Conservation (phyloP, 2,329 filamentous ascomycete species). For the Diaporthe vaccinii region DNA sequence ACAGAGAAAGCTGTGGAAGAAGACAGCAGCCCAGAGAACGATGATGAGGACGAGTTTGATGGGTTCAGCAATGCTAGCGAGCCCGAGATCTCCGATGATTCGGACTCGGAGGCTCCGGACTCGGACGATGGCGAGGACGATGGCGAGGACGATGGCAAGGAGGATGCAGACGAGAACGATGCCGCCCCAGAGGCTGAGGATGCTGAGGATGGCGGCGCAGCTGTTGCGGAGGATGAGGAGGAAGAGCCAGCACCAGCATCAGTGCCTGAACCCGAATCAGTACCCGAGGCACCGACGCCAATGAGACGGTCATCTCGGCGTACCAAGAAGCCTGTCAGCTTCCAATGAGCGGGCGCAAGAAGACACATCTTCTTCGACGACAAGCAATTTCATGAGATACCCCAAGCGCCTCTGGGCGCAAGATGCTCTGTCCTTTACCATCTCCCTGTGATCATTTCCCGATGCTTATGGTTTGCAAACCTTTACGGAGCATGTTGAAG, state of each 20-base stretch:
- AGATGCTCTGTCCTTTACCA: slow-evolving; percentile 12
- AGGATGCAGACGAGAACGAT: slow-evolving; percentile 44
- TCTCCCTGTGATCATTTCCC: neutral
- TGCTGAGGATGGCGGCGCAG: slow-evolving; percentile 31
- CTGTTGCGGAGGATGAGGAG: slow-evolving; percentile 19
- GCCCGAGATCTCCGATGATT: slow-evolving; percentile 45
- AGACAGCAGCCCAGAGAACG: slow-evolving; percentile 41
- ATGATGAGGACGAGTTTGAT: slow-evolving; percentile 58
- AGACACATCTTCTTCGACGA: neutral
- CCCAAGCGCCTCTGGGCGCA: slow-evolving; percentile 31
- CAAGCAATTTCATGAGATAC: slow-evolving; percentile 30
- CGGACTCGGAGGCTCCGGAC: slow-evolving; percentile 38
- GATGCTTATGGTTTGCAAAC: neutral
- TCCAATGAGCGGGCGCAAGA: slow-evolving; percentile 14
- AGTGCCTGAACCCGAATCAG: neutral
- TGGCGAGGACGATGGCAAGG: slow-evolving; percentile 52
- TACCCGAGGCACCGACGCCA: slow-evolving; percentile 20
- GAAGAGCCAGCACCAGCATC: slow-evolving; percentile 1
- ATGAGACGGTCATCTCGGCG: slow-evolving; percentile 26
- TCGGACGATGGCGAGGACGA: slow-evolving; percentile 52
- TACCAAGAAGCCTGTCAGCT: slow-evolving; percentile 23
- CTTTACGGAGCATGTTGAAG: no score
- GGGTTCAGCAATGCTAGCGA: slow-evolving; percentile 63
- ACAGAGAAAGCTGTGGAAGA: slow-evolving; percentile 50
- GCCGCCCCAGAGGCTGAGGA: slow-evolving; percentile 24